phyloP scores from a whole-genome alignment of 2,329 filamentous ascomycete genomes.

The Shiraia sp. region DNA sequence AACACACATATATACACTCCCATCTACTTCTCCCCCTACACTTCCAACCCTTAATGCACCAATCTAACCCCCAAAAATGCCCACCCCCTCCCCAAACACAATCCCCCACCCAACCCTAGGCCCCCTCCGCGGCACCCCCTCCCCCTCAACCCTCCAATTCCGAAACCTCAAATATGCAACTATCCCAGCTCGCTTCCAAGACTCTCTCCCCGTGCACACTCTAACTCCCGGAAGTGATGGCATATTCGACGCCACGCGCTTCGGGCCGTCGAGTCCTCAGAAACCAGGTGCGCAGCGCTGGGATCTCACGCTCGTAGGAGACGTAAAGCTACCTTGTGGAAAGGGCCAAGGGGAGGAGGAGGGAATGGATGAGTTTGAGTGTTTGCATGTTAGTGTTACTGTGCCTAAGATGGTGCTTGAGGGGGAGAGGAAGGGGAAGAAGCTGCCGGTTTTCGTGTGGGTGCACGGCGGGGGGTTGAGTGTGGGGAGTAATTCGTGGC shows the following conservation, averaged over 20 bases:
- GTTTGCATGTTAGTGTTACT: conserved; percentile 40
- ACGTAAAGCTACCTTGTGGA: conserved; percentile 13
- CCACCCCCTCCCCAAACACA: too few species aligned
- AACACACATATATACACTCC: too few species aligned
- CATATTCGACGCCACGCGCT: conserved; percentile 37
- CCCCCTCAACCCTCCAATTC: conserved; percentile 32
- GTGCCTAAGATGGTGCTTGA: conserved; percentile 25
- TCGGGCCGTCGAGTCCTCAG: conserved; percentile 46
- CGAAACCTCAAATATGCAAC: conserved; percentile 42
- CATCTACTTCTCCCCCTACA: too few species aligned
- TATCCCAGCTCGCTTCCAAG: conserved; percentile 38
- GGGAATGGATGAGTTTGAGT: conserved; percentile 40
- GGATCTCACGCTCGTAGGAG: conserved; percentile 30
- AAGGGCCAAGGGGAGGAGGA: conserved; percentile 23
- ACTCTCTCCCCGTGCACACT: conserved; percentile 24
- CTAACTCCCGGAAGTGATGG: conserved; percentile 9
- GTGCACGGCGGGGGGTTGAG: conserved; percentile 59
- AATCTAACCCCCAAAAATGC: too few species aligned
- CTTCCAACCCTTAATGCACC: too few species aligned
- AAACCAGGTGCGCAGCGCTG: conserved; percentile 33
- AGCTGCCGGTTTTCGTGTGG: conserved; percentile 56
- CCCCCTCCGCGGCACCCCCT: conserved; percentile 22
- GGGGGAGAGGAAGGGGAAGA: not conserved
- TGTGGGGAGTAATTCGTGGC: conserved; percentile 57
- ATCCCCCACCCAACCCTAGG: conserved; percentile 16